Conservation (phyloP, 1,284 basidiomycete species). For the Exobasidium cylindrosporum region DNA sequence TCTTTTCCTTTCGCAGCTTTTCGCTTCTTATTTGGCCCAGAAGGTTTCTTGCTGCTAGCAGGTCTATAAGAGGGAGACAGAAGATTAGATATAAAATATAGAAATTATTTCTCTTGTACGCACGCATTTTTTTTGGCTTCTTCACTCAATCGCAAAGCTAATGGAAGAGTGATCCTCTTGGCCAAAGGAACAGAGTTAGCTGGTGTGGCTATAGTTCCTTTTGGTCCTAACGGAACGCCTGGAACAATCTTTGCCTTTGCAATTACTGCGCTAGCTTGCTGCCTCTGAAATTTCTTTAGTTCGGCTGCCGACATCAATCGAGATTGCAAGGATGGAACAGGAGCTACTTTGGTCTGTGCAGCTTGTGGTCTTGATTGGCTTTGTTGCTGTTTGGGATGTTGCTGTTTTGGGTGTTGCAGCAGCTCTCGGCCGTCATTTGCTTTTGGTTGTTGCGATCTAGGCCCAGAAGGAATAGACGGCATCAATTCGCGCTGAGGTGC, state of each 20-base stretch:
- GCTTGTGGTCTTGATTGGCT: background rate
- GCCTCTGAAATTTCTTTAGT: constrained; percentile 6
- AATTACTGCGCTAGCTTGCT: constrained; percentile 2
- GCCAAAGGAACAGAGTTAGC: background rate
- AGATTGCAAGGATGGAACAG: background rate
- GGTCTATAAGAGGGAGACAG: background rate
- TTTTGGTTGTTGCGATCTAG: constrained; percentile 9
- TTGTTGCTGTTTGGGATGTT: background rate
- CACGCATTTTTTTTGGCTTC: background rate
- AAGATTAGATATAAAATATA: no score
- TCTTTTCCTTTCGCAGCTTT: background rate
- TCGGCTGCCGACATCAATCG: constrained; percentile 8
- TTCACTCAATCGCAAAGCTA: constrained; percentile 7
- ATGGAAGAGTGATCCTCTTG: constrained; percentile 10
- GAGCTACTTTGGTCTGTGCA: background rate
- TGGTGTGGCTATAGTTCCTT: background rate
- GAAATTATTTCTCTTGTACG: no score
- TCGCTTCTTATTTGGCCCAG: constrained; percentile 2
- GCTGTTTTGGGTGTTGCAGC: background rate
- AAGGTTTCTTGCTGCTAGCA: background rate
- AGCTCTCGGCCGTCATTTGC: background rate
- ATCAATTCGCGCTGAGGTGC: background rate
- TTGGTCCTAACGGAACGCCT: background rate
- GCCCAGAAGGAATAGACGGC: background rate
- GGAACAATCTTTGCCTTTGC: background rate